Evolutionary conservation across 352 stramenopile species (phyloP).

Genomic region (Phytopythium litorale): DNA sequence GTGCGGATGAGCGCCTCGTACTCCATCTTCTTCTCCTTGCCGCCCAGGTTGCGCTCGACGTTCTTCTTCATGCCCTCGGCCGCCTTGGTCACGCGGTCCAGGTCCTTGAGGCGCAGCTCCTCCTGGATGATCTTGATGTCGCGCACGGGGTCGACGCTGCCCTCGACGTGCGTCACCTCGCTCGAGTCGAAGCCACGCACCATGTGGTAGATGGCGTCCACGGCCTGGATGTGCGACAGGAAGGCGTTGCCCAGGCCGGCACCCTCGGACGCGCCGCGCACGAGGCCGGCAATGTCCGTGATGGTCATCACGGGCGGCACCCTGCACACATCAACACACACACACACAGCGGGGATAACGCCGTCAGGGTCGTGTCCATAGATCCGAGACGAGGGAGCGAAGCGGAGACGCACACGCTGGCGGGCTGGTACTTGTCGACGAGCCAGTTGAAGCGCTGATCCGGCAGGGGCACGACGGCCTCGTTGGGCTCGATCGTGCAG

Average conservation of each 20-base stretch:
- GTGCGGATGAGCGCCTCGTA: conserved; percentile 86
- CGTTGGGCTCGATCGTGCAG: conserved; percentile 99
- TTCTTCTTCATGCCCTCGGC: conserved; percentile 82
- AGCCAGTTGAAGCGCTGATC: conserved; percentile 99
- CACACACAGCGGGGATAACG: neutral
- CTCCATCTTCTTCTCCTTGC: conserved; percentile 96
- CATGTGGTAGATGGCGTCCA: conserved; percentile 98
- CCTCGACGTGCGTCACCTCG: conserved; percentile 99
- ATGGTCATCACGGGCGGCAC: conserved; percentile 97
- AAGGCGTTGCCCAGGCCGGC: conserved; percentile 99
- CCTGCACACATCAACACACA: conserved; percentile 10
- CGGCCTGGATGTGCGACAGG: conserved; percentile 98
- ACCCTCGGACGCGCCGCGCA: conserved; percentile 96
- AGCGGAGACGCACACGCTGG: conserved; percentile 65
- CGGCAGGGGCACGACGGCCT: conserved; percentile 94
- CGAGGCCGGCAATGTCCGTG: conserved; percentile 99
- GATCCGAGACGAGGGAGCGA: neutral
- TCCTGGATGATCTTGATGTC: conserved; percentile 99
- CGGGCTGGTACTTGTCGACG: conserved; percentile 93
- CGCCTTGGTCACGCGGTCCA: conserved; percentile 85
- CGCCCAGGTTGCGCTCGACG: conserved; percentile 82
- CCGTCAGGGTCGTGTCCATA: neutral
- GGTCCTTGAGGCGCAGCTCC: conserved; percentile 98
- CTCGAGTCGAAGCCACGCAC: conserved; percentile 97
- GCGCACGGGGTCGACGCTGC: conserved; percentile 97